Evolutionary conservation across 1,139 yeast genomes (phyloP).

Genomic region (Suzukiozyma palmioleophila): DNA sequence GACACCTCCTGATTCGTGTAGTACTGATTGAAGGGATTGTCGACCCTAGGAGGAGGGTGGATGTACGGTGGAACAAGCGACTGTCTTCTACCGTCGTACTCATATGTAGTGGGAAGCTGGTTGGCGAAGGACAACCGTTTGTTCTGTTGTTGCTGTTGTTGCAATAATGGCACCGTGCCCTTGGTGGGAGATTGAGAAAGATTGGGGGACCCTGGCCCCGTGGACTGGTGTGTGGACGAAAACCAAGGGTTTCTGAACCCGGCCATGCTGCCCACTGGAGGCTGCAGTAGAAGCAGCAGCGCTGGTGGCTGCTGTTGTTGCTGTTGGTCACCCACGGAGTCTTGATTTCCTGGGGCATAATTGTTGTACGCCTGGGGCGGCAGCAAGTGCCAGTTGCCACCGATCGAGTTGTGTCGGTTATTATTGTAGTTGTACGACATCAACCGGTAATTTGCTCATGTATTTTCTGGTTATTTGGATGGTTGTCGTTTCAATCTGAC

Average conservation of each 20-base stretch:
- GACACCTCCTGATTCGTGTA: slow-evolving; percentile 38
- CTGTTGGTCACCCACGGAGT: slow-evolving; percentile 6
- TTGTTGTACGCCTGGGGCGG: slow-evolving; percentile 20
- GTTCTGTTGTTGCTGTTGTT: slow-evolving; percentile 25
- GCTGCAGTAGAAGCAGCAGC: slow-evolving; percentile 12
- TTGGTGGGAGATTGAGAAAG: slow-evolving; percentile 30
- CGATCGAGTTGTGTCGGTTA: slow-evolving; percentile 39
- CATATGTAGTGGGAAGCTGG: slow-evolving; percentile 51
- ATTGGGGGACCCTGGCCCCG: slow-evolving; percentile 9
- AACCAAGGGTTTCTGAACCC: slow-evolving; percentile 49
- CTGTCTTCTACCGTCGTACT: slow-evolving; percentile 26
- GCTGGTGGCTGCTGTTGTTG: slow-evolving; percentile 13
- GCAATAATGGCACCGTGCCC: slow-evolving; percentile 14
- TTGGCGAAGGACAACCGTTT: slow-evolving; percentile 40
- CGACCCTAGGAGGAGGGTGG: slow-evolving; percentile 46
- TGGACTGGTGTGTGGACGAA: slow-evolving; percentile 18
- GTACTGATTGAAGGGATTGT: slow-evolving; percentile 45
- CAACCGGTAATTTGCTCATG: not conserved
- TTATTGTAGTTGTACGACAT: slow-evolving; percentile 23
- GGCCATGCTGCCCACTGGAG: slow-evolving; percentile 12
- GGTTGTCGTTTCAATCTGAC: not conserved
- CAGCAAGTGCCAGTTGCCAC: slow-evolving; percentile 40
- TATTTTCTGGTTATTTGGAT: not conserved
- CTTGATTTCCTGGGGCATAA: slow-evolving; percentile 10
- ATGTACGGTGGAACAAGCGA: slow-evolving; percentile 26